Conservation (phyloP, 129 eudicot species). For the Cynara cardunculus region DNA sequence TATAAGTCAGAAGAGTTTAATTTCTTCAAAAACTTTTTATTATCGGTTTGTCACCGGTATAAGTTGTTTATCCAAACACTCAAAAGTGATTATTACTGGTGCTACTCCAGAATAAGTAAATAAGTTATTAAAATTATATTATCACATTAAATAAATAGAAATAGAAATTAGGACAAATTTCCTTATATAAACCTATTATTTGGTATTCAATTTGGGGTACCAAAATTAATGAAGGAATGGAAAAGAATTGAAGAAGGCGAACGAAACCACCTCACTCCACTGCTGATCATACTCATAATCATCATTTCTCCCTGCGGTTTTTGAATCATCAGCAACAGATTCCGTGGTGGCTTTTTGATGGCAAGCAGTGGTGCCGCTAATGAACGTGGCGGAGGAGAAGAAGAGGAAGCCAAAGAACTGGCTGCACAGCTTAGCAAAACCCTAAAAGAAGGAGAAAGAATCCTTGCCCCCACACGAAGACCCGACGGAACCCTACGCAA, state of each 20-base stretch:
- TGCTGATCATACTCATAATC: background rate
- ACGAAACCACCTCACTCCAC: background rate
- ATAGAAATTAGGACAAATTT: no score
- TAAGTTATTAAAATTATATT: no score
- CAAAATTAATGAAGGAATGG: background rate
- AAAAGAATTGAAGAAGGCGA: background rate
- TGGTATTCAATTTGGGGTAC: background rate
- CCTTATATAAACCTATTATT: background rate
- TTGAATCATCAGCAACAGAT: background rate
- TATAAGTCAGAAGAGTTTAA: no score
- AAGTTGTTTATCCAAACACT: no score
- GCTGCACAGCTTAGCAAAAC: constrained; percentile 57
- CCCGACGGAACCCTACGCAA: constrained; percentile 96
- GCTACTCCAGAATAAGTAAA: no score
- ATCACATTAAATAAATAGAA: no score
- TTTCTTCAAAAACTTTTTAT: no score
- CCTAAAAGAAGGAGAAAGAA: constrained; percentile 93
- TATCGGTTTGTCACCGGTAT: no score
- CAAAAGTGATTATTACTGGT: no score
- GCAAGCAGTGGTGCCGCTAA: constrained; percentile 19
- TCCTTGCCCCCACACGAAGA: constrained; percentile 77
- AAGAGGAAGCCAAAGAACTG: constrained; percentile 35
- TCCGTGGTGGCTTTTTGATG: constrained; percentile 37
- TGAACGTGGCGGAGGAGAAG: constrained; percentile 14
- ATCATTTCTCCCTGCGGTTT: no score